Evolutionary conservation across 768 basidiomycete species (phyloP), one percentile per base, ranked within the genome.

Genomic region (Lentinus brumalis): DNA sequence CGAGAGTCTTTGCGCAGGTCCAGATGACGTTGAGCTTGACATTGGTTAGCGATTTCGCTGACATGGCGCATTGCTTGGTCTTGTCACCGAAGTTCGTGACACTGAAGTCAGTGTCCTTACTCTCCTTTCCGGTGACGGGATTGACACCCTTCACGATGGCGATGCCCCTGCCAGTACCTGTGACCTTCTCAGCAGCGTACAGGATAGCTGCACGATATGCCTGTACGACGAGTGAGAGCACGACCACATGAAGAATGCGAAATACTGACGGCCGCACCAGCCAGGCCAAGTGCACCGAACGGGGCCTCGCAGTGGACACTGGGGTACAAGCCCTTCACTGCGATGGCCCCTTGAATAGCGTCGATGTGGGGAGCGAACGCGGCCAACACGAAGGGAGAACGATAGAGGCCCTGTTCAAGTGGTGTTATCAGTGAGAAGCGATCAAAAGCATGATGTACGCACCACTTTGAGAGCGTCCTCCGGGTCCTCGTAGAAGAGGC

Each of bases 101-200:
- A 29, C 53, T 53, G 26, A 53, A 53, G 26, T 29, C 21, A 5
- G 53, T 42, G 40, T 53, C 53, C 39, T 53, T 41, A n/a, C 53
- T 53, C 40, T 7, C 12, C 26, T 53, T 53, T 10, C 53, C 21
- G 9, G 53, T 41, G 26, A 10, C 18, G 7, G 4, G 15, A 41
- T 53, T 53, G 40, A 53, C 5, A 30, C 26, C 15, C 40, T 53
- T 53, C 39, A 44, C 30, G 53, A 44, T 30, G 18, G 15, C 14
- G 53, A 40, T 6, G 26, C 15, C 18, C 39, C 53, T 26, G 16
- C 16, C 29, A 11, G 21, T 29, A 26, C 42, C 53, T 4, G 18
- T 30, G 39, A 53, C 29, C 40, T 44, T 44, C 53, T 26, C n/a
- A 4, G 10, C 26, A 5, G 32, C 32, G 10, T 35, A 35, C 32